phyloP scores from a whole-genome alignment of 495 filamentous ascomycete species.

The Tetracladium setigerum region DNA sequence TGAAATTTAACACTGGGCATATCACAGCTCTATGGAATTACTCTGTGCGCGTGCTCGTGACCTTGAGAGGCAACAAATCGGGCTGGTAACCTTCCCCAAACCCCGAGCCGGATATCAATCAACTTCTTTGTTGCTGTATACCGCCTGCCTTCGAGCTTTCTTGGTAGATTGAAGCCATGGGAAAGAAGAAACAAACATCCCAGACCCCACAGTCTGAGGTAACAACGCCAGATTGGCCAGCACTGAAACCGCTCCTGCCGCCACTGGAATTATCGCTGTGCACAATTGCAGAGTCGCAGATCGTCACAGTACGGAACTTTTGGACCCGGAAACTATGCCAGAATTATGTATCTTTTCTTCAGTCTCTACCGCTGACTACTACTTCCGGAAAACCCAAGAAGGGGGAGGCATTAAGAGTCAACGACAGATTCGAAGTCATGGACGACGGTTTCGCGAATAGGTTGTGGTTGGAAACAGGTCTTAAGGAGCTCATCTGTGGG shows the following conservation, averaged over 20 bases:
- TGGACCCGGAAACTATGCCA: conserved; percentile 75
- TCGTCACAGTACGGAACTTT: conserved; percentile 70
- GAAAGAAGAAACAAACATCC: conserved; percentile 4
- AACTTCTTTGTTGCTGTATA: no score
- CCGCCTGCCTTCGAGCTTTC: not conserved
- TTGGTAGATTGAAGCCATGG: not conserved
- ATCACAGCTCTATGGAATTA: no score
- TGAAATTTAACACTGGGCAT: no score
- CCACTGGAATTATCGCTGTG: conserved; percentile 53
- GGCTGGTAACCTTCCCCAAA: no score
- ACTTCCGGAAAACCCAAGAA: conserved; percentile 80
- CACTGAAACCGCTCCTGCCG: conserved; percentile 66
- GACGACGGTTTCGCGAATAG: conserved; percentile 67
- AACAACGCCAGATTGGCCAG: conserved; percentile 61
- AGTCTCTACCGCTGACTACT: conserved; percentile 65
- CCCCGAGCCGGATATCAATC: no score
- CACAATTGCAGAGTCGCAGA: conserved; percentile 49
- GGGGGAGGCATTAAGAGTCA: conserved; percentile 79
- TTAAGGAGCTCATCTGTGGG: conserved; percentile 42
- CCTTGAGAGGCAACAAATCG: no score
- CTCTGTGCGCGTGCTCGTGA: no score
- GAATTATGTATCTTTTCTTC: conserved; percentile 71
- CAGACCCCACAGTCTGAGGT: not conserved
- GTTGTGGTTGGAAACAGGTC: conserved; percentile 59
- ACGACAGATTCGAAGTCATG: conserved; percentile 82